Conservation (phyloP, 2,329 filamentous ascomycete species). For the Neofusicoccum umdonicola region DNA sequence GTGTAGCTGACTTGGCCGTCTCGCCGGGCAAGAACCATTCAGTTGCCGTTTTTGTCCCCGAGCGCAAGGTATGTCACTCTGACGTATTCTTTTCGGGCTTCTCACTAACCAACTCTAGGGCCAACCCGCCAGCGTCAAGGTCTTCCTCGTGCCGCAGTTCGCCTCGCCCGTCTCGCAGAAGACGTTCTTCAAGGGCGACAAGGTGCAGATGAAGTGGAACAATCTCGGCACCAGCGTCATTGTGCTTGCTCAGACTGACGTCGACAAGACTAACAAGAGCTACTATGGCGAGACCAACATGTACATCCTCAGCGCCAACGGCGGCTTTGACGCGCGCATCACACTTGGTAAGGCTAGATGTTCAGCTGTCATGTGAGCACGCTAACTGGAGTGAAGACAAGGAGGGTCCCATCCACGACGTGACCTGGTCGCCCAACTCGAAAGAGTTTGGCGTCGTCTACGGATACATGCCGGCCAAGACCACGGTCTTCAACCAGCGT, state of each 20-base stretch:
- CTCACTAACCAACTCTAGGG: conserved; percentile 56
- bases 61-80: conserved; percentile 71
- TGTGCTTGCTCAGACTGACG: conserved; percentile 94
- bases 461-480: conserved; percentile 98
- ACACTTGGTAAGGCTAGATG: conserved; percentile 57
- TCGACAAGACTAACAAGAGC: conserved; percentile 97
- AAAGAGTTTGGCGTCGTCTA: conserved; percentile 98
- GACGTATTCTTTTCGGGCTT: not conserved
- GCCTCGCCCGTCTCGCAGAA: conserved; percentile 83
- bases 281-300: conserved; percentile 99
- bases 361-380: not conserved
- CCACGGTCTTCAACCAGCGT: conserved; percentile 92
- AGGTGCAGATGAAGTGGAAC: conserved; percentile 99
- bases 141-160: conserved; percentile 91
- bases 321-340: conserved; percentile 88
- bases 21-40: conserved; percentile 87
- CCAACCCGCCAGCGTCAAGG: conserved; percentile 88
- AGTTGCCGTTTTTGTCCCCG: conserved; percentile 91
- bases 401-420: conserved; percentile 96
- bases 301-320: conserved; percentile 89
- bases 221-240: conserved; percentile 84
- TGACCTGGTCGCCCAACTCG: conserved; percentile 96
- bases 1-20: conserved; percentile 83
- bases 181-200: conserved; percentile 99
- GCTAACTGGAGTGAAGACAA: conserved; percentile 62